Conservation (phyloP, 108 stramenopile genomes). For the Nannochloropsis salina region DNA sequence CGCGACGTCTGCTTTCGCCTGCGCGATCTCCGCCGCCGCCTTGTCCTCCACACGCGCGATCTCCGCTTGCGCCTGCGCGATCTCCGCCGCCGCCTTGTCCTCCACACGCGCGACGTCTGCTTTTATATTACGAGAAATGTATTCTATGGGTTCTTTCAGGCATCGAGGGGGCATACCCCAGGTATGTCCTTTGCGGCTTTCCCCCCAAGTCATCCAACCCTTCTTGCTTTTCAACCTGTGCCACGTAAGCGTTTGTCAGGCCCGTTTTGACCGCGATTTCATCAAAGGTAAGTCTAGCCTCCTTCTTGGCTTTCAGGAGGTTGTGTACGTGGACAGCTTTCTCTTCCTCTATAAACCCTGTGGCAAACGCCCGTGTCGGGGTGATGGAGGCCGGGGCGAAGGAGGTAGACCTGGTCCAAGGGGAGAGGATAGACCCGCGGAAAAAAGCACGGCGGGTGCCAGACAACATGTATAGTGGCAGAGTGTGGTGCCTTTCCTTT, state of each 20-base stretch:
- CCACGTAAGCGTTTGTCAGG: slow-evolving; percentile 4
- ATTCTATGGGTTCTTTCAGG: too few relatives aligned
- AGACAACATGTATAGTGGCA: neutral
- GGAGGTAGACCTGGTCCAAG: neutral
- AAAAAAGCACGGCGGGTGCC: neutral
- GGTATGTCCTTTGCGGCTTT: neutral
- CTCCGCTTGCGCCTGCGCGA: too few relatives aligned
- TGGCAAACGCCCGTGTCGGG: neutral
- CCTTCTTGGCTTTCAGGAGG: neutral
- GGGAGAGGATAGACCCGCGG: neutral
- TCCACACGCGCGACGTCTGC: too few relatives aligned
- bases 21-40: too few relatives aligned
- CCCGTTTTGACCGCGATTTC: slow-evolving; percentile 3
- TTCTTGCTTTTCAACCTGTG: neutral
- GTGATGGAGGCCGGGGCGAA: neutral
- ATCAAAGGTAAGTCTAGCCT: neutral
- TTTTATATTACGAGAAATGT: too few relatives aligned
- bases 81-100: too few relatives aligned
- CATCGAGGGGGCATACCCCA: too few relatives aligned
- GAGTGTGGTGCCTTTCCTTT: too few relatives aligned
- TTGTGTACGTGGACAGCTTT: neutral
- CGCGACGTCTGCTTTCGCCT: too few relatives aligned
- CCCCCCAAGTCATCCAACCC: neutral
- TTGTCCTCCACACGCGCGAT: too few relatives aligned
- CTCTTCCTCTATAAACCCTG: neutral